phyloP scores from a whole-genome alignment of 2,329 filamentous ascomycete genomes.

The Pseudogymnoascus sp. region DNA sequence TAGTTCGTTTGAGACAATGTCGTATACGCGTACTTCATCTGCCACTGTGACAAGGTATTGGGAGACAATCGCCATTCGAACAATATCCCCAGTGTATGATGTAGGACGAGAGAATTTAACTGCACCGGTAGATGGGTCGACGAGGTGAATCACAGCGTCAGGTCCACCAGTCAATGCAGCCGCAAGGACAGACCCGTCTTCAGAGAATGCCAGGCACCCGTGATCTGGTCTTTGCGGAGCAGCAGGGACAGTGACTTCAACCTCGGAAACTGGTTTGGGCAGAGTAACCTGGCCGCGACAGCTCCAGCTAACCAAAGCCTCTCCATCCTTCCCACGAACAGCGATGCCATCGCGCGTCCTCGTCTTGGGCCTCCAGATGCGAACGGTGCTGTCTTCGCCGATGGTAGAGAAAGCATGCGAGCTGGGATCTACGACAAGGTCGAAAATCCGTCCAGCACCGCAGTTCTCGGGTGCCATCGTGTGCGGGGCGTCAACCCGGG shows the following conservation, averaged over 20 bases:
- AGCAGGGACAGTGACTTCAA: conserved; percentile 32
- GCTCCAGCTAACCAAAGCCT: conserved; percentile 64
- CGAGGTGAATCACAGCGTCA: conserved; percentile 60
- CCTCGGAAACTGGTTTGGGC: conserved; percentile 25
- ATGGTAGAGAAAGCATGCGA: conserved; percentile 72
- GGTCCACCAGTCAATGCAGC: conserved; percentile 49
- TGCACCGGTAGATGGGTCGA: conserved; percentile 62
- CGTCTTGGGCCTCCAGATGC: conserved; percentile 71
- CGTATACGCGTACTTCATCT: conserved; percentile 66
- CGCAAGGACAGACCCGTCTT: conserved; percentile 77
- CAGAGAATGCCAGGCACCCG: conserved; percentile 67
- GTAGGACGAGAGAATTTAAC: conserved; percentile 60
- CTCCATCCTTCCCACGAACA: conserved; percentile 47
- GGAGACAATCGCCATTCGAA: conserved; percentile 62
- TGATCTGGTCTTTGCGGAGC: conserved; percentile 28
- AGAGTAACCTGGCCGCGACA: conserved; percentile 52
- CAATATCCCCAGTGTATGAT: conserved; percentile 56
- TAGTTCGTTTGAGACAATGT: conserved; percentile 71
- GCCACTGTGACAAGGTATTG: conserved; percentile 70
- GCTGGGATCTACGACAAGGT: conserved; percentile 61
- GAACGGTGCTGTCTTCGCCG: conserved; percentile 68
- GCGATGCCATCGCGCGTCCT: conserved; percentile 60
- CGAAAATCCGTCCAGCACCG: conserved; percentile 53
- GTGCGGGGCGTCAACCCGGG: conserved; percentile 79
- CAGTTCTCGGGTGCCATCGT: conserved; percentile 42